These are phyloP conservation scores for Kazachstania psychrophila DNA, from an alignment of 805 yeast genomes.

Conservation along the genomic window DNA sequence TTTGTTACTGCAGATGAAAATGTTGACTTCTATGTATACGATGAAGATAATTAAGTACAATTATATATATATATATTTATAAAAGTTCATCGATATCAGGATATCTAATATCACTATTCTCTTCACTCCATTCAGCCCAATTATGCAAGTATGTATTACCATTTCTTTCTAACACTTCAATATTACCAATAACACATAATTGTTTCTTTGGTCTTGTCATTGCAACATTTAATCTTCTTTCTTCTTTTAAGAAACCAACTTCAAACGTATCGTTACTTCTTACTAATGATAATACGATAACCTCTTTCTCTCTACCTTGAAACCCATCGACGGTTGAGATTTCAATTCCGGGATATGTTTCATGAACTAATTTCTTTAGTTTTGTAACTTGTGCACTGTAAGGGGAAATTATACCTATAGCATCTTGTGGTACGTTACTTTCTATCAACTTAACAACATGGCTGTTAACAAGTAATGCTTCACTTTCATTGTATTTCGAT, in stretches of 20 bases:
- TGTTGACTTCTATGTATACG: constrained; percentile 29
- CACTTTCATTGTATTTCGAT: constrained; percentile 63
- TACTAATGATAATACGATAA: constrained; percentile 69
- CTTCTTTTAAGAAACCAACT: constrained; percentile 76
- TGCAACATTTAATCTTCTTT: constrained; percentile 81
- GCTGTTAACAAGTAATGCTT: constrained; percentile 48
- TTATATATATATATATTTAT: constrained; percentile 6
- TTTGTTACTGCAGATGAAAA: constrained; percentile 33
- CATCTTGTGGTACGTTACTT: constrained; percentile 42
- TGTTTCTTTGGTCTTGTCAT: constrained; percentile 86
- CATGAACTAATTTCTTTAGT: constrained; percentile 40
- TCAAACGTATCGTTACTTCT: constrained; percentile 63
- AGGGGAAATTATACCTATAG: constrained; percentile 84
- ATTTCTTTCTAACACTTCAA: constrained; percentile 49
- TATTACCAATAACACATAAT: constrained; percentile 76
- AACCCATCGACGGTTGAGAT: constrained; percentile 91
- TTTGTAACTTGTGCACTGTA: constrained; percentile 77
- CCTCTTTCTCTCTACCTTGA: constrained; percentile 92
- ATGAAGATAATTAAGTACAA: constrained; percentile 9
- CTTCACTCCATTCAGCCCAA: constrained; percentile 68
- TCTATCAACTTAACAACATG: constrained; percentile 47
- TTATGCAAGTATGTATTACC: constrained; percentile 40
- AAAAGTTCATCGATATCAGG: constrained; percentile 42
- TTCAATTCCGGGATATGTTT: constrained; percentile 43
- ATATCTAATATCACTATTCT: constrained; percentile 55